These are phyloP conservation scores for Alternaria longipes DNA, from an alignment of 2,329 filamentous ascomycete species.

Conservation along the genomic window DNA sequence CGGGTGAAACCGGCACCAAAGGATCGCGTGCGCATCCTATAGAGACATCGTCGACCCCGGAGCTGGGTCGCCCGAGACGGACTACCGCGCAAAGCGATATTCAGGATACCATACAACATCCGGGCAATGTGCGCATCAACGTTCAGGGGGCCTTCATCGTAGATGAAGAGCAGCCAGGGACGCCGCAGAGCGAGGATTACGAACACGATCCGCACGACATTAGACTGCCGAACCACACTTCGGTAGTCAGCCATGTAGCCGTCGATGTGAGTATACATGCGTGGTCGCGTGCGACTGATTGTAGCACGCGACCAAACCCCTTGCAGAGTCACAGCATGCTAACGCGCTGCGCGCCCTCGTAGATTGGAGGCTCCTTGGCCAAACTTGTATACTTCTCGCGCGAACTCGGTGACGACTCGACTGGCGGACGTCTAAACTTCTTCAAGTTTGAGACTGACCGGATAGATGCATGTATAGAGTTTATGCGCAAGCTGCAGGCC, in stretches of 20 bases:
- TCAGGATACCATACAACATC: conserved; percentile 64
- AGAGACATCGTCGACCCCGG: conserved; percentile 27
- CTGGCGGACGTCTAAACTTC: conserved; percentile 92
- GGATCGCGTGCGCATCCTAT: conserved; percentile 28
- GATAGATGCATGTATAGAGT: conserved; percentile 92
- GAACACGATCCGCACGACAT: conserved; percentile 89
- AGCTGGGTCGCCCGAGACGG: conserved; percentile 37
- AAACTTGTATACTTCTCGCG: conserved; percentile 98
- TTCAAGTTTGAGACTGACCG: conserved; percentile 94
- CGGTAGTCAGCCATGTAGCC: conserved; percentile 94
- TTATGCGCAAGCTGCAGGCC: conserved; percentile 84
- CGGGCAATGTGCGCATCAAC: conserved; percentile 87
- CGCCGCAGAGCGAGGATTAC: conserved; percentile 61
- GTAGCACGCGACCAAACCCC: conserved; percentile 18
- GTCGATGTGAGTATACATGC: conserved; percentile 76
- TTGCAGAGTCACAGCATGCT: conserved; percentile 17
- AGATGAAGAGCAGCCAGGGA: conserved; percentile 69
- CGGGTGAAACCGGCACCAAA: conserved; percentile 42
- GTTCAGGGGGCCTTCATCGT: conserved; percentile 97
- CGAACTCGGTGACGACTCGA: conserved; percentile 79
- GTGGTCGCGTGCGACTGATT: conserved; percentile 23
- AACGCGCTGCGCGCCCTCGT: conserved; percentile 26
- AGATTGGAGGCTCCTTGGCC: conserved; percentile 95
- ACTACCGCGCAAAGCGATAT: conserved; percentile 53
- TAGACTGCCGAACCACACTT: conserved; percentile 92